A percentile compares a stretch with the other conserved stretches of the same genome.
phyloP scores from a whole-genome alignment of 352 stramenopile genomes.

The Pythium sp. region DNA sequence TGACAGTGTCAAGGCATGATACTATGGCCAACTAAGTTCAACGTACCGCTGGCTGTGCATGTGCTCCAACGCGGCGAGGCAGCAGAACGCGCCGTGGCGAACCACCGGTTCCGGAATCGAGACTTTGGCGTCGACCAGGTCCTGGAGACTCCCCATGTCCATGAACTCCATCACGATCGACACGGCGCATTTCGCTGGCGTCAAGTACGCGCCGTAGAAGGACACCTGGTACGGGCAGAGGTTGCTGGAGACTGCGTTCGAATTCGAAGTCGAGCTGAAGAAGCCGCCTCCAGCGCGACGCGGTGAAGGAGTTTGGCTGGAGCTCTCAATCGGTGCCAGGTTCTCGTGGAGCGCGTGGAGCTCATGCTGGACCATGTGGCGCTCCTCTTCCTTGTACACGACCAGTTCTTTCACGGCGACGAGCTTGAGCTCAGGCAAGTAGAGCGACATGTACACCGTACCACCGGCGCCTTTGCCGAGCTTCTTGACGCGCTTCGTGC shows the following conservation, averaged over 20 bases:
- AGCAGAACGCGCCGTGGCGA: slow-evolving; percentile 78
- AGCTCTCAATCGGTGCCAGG: slow-evolving; percentile 51
- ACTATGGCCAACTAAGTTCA: neutral
- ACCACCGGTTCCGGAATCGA: slow-evolving; percentile 59
- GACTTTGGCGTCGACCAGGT: slow-evolving; percentile 49
- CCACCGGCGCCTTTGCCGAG: slow-evolving; percentile 85
- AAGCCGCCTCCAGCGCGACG: neutral
- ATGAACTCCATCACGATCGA: slow-evolving; percentile 93
- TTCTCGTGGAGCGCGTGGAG: slow-evolving; percentile 87
- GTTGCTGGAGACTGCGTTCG: neutral
- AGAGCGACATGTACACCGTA: slow-evolving; percentile 77
- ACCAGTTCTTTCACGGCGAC: slow-evolving; percentile 87
- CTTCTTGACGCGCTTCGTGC: slow-evolving; percentile 65
- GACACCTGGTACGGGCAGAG: slow-evolving; percentile 80
- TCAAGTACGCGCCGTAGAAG: slow-evolving; percentile 89
- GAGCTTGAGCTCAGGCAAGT: slow-evolving; percentile 79
- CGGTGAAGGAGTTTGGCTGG: neutral
- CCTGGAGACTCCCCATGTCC: slow-evolving; percentile 87
- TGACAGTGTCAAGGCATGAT: neutral
- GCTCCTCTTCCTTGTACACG: slow-evolving; percentile 77
- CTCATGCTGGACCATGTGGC: slow-evolving; percentile 84
- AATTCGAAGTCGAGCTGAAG: slow-evolving; percentile 3
- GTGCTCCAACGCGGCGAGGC: slow-evolving; percentile 76
- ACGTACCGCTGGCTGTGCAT: slow-evolving; percentile 75
- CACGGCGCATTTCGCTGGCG: slow-evolving; percentile 64